Base-by-base conservation (phyloP, 2,329 filamentous ascomycete species). In the Cladosporium velox region DNA sequence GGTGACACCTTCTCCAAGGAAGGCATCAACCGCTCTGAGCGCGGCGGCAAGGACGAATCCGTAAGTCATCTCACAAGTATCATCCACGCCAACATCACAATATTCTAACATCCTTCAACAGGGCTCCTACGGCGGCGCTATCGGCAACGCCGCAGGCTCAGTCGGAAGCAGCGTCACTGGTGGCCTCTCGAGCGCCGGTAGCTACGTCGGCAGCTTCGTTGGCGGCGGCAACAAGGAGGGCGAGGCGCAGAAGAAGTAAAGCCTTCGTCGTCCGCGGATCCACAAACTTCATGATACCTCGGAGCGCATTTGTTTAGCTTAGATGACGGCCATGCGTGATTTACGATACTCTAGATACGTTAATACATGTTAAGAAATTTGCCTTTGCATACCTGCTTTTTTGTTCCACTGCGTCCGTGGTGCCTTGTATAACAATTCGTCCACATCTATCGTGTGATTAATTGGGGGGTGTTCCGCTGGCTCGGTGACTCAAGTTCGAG, bases 11-110 rank as follows among this genome's bases (percentile, higher is more conserved):
- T 82, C 1, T 88, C 86, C 26, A 88, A 86, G 72, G 88, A 91
- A 73, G 89, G 87, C 30, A 73, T 89, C 71, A 91, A 89, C 79
- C 83, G 88, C 12, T 80, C 84, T 52, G 89, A 91, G 79, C 81
- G 88, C 10, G 80, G 84, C 38, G 88, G 88, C 60, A 88, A 87
- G 73, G 88, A 88, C 67, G 86, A 89, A 1, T 47, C 34, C 38
- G 57, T 59, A 59, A 32, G 57, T 18, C 1, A 24, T 1, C 2
- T 1, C 2, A 6, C 35, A 32, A 10, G 21, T 21, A 10, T 47
- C 41, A n/a, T 41, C 11, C 14, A 18, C 34, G 34, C 14, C 3
- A 41, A 26, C 21, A 5, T 18, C 55, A 28, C 21, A 15, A 28
- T 1, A 47, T 7, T 4, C 57, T 59, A 32, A 59, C 57, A 41